Conservation (phyloP, 345 rosid species). For the Populus ilicifolia region DNA sequence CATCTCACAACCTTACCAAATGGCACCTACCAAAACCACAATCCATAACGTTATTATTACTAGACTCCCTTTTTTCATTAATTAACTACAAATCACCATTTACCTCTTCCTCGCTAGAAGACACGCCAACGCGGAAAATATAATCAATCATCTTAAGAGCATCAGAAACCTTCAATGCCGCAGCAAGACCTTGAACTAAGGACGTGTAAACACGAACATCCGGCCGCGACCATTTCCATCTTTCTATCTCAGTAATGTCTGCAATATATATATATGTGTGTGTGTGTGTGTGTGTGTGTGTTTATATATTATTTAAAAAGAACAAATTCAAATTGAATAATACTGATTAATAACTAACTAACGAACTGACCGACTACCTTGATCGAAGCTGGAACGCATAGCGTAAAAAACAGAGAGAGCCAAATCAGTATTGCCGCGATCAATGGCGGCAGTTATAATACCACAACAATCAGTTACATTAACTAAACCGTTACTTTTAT, state of each 20-base stretch:
- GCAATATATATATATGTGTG: too few species aligned
- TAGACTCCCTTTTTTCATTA: too few species aligned
- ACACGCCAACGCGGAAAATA: constrained; percentile 78
- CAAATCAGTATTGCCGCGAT: constrained; percentile 64
- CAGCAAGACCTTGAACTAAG: constrained; percentile 69
- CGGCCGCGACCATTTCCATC: constrained; percentile 95
- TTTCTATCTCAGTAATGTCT: constrained; percentile 59
- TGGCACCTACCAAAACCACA: constrained; percentile 54
- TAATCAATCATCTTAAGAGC: constrained; percentile 64
- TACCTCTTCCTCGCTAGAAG: constrained; percentile 76
- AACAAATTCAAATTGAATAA: not conserved
- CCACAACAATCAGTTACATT: constrained; percentile 48
- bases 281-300: too few species aligned
- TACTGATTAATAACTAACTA: not conserved
- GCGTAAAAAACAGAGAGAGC: constrained; percentile 81
- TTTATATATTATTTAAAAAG: not conserved
- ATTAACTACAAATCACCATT: not conserved
- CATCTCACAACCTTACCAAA: constrained; percentile 93
- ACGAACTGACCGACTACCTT: constrained; percentile 34
- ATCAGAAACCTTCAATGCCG: constrained; percentile 74
- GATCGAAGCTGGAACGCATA: constrained; percentile 83
- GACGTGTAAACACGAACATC: constrained; percentile 56
- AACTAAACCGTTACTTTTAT: constrained; percentile 43
- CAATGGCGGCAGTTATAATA: constrained; percentile 57
- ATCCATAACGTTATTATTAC: too few species aligned